Conservation (phyloP, 2,329 filamentous ascomycete species). For the Calonectria pauciramosa region DNA sequence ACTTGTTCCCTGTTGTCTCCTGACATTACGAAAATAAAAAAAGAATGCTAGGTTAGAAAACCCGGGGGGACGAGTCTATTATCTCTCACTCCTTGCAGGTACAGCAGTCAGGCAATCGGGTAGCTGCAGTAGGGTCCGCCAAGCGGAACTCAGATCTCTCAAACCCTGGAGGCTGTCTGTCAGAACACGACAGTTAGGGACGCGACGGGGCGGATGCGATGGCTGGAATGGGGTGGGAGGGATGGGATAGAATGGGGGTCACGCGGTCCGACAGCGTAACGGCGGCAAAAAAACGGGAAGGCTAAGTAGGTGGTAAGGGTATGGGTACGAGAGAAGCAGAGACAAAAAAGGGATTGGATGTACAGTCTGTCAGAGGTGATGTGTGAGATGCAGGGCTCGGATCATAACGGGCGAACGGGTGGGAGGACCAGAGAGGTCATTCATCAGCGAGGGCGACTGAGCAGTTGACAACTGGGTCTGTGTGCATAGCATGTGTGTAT, state of each 20-base stretch:
- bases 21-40: slow-evolving; percentile 43
- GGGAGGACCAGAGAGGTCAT: slow-evolving; percentile 49
- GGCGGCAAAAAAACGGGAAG: slow-evolving; percentile 35
- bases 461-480: slow-evolving; percentile 16
- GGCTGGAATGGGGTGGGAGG: slow-evolving; percentile 14
- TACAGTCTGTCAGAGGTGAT: slow-evolving; percentile 32
- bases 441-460: slow-evolving; percentile 33
- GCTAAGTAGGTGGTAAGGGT: slow-evolving; percentile 25
- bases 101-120: slow-evolving; percentile 50
- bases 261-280: slow-evolving; percentile 45
- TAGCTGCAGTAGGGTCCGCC: slow-evolving; percentile 49
- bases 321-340: slow-evolving; percentile 28
- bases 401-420: slow-evolving; percentile 50
- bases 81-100: slow-evolving; percentile 50
- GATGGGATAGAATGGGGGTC: slow-evolving; percentile 36
- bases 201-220: slow-evolving; percentile 31
- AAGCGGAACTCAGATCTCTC: slow-evolving; percentile 42
- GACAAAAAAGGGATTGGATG: slow-evolving; percentile 32
- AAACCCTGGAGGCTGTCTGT: slow-evolving; percentile 34
- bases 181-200: slow-evolving; percentile 27
- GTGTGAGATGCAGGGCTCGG: slow-evolving; percentile 49
- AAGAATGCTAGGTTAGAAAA: slow-evolving; percentile 34
- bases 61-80: slow-evolving; percentile 49
- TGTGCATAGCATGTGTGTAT: slow-evolving; percentile 19
- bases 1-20: slow-evolving; percentile 52